These are phyloP conservation scores for Diaporthe ilicicola DNA, from an alignment of 2,329 filamentous ascomycete genomes.

Conservation along the genomic window DNA sequence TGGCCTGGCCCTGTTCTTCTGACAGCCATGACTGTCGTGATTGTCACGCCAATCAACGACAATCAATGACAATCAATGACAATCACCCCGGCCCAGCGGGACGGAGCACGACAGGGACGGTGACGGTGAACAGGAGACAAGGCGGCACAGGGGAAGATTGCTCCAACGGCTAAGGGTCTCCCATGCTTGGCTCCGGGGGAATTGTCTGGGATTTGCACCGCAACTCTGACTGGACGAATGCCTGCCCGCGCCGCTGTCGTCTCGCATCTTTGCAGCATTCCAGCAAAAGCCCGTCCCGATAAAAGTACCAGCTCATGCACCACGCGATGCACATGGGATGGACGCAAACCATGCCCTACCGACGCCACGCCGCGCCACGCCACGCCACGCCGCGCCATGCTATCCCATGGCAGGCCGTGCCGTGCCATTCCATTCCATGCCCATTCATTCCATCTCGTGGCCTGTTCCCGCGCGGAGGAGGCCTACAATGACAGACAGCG, in stretches of 20 bases:
- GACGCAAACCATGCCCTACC: not conserved
- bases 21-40: slow-evolving; percentile 4
- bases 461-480: not conserved
- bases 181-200: slow-evolving; percentile 16
- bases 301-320: slow-evolving; percentile 20
- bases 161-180: not conserved
- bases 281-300: not conserved
- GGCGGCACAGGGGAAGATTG: not conserved
- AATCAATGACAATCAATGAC: slow-evolving; percentile 1
- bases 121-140: not conserved
- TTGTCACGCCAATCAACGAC: slow-evolving; percentile 1
- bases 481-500: not conserved
- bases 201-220: not conserved
- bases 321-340: slow-evolving; percentile 11
- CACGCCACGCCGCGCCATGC: not conserved
- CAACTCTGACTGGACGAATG: slow-evolving; percentile 2
- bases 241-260: not conserved
- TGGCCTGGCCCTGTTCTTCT: too few relatives aligned
- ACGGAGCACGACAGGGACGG: slow-evolving; percentile 5
- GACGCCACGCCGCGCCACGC: slow-evolving; percentile 4
- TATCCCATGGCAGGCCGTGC: not conserved
- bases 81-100: slow-evolving; percentile 7
- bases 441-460: not conserved
- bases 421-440: not conserved
- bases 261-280: not conserved